A percentile compares a stretch with the other conserved stretches of the same genome.
Conservation (phyloP, 768 basidiomycete genomes). For the Lentinula detonsa region DNA sequence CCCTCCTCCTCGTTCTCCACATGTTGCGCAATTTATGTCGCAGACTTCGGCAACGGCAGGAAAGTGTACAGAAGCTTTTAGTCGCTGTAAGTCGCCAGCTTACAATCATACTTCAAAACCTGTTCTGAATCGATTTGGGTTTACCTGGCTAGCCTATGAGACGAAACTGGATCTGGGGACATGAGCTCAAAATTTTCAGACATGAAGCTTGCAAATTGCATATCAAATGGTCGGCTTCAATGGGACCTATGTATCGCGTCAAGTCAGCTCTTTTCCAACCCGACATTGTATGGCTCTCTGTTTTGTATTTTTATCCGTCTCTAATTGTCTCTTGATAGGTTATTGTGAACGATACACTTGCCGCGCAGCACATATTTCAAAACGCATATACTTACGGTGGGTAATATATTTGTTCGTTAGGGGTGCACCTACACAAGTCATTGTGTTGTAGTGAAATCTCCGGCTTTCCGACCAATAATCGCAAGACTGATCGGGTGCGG, state of each 20-base stretch:
- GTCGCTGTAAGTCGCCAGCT: no score
- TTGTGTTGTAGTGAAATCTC: conserved; percentile 17
- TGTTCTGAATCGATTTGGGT: no score
- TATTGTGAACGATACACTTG: conserved; percentile 28
- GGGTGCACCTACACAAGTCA: no score
- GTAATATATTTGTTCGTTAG: not conserved
- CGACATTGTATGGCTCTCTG: conserved; percentile 25
- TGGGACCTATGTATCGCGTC: conserved; percentile 29
- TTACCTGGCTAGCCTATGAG: not conserved
- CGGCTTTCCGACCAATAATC: conserved; percentile 25
- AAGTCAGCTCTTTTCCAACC: conserved; percentile 30
- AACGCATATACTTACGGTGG: conserved; percentile 25
- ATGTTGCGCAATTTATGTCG: no score
- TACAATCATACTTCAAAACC: no score
- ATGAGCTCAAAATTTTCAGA: conserved; percentile 27
- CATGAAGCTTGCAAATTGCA: conserved; percentile 26
- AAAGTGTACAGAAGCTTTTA: no score
- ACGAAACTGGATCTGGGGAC: conserved; percentile 27
- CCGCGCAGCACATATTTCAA: conserved; percentile 31
- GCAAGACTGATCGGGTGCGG: conserved; percentile 26
- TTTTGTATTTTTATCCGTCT: not conserved
- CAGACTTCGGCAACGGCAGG: no score
- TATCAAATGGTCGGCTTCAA: conserved; percentile 23
- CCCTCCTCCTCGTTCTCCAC: no score
- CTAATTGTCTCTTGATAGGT: conserved; percentile 16